Conservation (phyloP, 345 rosid species). For the Corchorus capsularis region DNA sequence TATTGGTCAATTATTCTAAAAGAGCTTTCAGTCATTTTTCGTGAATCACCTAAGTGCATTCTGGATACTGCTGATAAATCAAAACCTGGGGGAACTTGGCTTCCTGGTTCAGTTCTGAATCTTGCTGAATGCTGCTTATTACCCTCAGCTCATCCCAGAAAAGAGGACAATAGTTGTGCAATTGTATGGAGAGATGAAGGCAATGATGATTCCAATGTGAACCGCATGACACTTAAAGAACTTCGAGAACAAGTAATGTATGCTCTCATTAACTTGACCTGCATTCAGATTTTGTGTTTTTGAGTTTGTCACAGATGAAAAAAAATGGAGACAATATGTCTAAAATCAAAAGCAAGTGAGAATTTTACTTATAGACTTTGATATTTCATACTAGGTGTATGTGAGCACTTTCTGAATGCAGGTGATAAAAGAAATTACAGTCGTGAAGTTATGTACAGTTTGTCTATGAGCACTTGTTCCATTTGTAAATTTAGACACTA, state of each 20-base stretch:
- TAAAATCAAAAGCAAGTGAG: background rate
- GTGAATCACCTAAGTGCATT: conserved; percentile 60
- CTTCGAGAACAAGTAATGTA: conserved; percentile 85
- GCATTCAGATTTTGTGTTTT: background rate
- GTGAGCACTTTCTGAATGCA: background rate
- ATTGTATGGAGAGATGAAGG: conserved; percentile 83
- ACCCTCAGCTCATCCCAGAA: conserved; percentile 54
- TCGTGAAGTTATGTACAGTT: background rate
- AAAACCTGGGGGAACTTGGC: conserved; percentile 68
- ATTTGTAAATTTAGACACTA: background rate
- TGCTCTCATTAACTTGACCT: conserved; percentile 23
- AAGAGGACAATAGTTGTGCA: conserved; percentile 60
- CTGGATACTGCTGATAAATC: conserved; percentile 57
- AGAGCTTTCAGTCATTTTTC: conserved; percentile 69
- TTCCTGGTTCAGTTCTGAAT: conserved; percentile 71
- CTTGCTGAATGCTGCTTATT: conserved; percentile 80
- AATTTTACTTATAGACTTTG: no score
- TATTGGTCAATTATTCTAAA: conserved; percentile 68
- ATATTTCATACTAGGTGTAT: no score
- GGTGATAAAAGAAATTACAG: background rate
- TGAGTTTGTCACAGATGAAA: background rate
- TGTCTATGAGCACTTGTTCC: background rate
- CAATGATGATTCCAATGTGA: conserved; percentile 49
- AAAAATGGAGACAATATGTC: background rate
- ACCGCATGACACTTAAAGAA: conserved; percentile 57